Percentiles rank a stretch among this genome's conserved stretches.
These are phyloP conservation scores for Mycena sanguinolenta DNA, from an alignment of 768 basidiomycete species.

Conservation along the genomic window DNA sequence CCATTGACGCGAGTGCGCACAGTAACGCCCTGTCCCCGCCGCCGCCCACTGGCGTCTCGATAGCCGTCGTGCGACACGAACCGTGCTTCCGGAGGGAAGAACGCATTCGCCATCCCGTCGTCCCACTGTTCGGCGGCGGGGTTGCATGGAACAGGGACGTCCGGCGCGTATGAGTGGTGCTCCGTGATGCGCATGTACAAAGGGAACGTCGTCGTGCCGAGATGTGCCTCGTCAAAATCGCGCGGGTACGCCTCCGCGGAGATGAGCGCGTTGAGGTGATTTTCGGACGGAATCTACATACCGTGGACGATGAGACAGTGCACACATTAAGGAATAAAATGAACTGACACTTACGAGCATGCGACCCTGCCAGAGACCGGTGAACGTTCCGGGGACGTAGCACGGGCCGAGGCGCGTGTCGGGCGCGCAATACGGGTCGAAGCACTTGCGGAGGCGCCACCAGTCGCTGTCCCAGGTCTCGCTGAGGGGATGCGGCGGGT, in stretches of 20 bases:
- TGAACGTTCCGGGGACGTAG: constrained; percentile 62
- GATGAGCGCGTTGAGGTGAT: constrained; percentile 46
- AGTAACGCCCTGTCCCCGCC: constrained; percentile 21
- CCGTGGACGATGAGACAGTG: neutral
- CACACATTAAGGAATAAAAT: no score
- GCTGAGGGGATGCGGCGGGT: constrained; percentile 43
- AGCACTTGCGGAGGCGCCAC: constrained; percentile 61
- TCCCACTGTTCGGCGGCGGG: constrained; percentile 39
- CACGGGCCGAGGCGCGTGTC: constrained; percentile 37
- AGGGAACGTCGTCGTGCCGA: constrained; percentile 56
- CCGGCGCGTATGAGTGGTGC: constrained; percentile 54
- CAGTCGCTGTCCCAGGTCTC: constrained; percentile 65
- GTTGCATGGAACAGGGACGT: neutral
- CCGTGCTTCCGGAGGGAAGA: constrained; percentile 50
- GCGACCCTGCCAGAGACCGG: constrained; percentile 72
- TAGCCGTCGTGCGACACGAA: constrained; percentile 6
- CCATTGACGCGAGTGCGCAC: constrained; percentile 31
- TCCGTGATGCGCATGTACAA: constrained; percentile 73
- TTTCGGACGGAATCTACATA: constrained; percentile 50
- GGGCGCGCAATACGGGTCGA: constrained; percentile 35
- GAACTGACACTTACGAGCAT: constrained; percentile 62
- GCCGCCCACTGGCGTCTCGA: no score
- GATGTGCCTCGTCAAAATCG: constrained; percentile 43
- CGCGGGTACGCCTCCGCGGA: constrained; percentile 39
- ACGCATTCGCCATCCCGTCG: constrained; percentile 55